These are phyloP conservation scores for Lignosus rhinocerotis DNA, from an alignment of 1,284 basidiomycete species.

Conservation along the genomic window DNA sequence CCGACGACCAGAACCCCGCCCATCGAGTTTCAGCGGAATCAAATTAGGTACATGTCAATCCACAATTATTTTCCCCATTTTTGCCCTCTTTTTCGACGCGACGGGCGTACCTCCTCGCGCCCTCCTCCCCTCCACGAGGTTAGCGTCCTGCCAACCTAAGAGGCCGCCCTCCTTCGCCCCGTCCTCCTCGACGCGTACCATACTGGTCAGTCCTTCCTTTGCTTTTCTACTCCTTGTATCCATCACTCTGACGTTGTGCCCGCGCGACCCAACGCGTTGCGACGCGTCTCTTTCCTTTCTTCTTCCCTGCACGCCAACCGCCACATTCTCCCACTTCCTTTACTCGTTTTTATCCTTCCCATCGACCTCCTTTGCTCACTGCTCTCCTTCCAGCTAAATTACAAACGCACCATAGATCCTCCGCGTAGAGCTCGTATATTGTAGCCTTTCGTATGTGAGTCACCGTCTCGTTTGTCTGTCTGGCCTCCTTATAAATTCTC, in stretches of 20 bases:
- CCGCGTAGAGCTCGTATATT: slow-evolving; percentile 19
- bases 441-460: slow-evolving; percentile 26
- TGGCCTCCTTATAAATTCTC: slow-evolving; percentile 19
- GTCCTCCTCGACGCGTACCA: slow-evolving; percentile 8
- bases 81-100: slow-evolving; percentile 23
- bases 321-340: neutral
- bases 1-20: slow-evolving; percentile 24
- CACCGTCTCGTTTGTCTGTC: slow-evolving; percentile 13
- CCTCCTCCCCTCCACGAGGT: slow-evolving; percentile 25
- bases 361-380: slow-evolving; percentile 10
- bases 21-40: slow-evolving; percentile 32
- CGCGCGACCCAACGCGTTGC: slow-evolving; percentile 17
- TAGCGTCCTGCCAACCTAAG: slow-evolving; percentile 20
- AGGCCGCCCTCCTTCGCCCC: slow-evolving; percentile 8
- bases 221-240: neutral
- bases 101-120: slow-evolving; percentile 23
- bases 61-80: slow-evolving; percentile 25
- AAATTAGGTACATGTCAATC: slow-evolving; percentile 30
- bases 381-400: slow-evolving; percentile 10
- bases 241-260: slow-evolving; percentile 14
- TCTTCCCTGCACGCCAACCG: slow-evolving; percentile 1
- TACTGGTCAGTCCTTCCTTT: slow-evolving; percentile 14
- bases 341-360: neutral
- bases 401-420: slow-evolving; percentile 16
- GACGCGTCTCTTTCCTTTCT: slow-evolving; percentile 22